Percentiles rank a stretch among this genome's conserved stretches.
Evolutionary conservation across 139 green algal genomes (phyloP).

Genomic region (Chara braunii): DNA sequence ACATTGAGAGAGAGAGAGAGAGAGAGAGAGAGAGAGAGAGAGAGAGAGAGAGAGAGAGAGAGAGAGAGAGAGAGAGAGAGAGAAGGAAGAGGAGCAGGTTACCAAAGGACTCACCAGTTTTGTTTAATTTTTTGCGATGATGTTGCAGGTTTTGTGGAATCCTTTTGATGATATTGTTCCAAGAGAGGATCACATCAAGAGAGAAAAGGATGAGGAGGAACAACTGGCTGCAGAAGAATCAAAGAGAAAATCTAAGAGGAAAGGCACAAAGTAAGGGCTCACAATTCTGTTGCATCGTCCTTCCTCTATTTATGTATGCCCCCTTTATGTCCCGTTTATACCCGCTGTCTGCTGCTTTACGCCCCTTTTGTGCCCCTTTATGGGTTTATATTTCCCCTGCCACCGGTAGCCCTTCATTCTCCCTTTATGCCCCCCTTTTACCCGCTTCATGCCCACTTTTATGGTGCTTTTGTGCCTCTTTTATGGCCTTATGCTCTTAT

Average conservation of each 20-base stretch:
- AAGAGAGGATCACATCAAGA: background rate
- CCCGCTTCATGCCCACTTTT: background rate
- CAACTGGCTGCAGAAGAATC: no score
- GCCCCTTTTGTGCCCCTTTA: background rate
- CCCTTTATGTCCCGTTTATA: no score
- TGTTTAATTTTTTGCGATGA: background rate
- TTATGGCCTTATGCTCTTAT: no score
- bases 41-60: no score
- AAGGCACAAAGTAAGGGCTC: no score
- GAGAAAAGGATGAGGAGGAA: background rate
- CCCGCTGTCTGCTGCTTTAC: background rate
- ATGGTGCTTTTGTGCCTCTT: background rate
- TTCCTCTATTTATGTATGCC: background rate
- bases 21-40: no score
- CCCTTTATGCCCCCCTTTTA: background rate
- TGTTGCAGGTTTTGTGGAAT: constrained; percentile 76
- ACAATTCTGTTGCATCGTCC: background rate
- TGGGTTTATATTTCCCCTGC: background rate
- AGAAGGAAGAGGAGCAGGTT: background rate
- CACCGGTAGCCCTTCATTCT: no score
- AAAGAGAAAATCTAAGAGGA: no score
- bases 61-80: no score
- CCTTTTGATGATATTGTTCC: constrained; percentile 92
- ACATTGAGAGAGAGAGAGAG: no score
- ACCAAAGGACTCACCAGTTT: background rate